Base-by-base conservation (phyloP, 371 early-diverging fungal genomes). In the Syncephalastrum racemosum region DNA sequence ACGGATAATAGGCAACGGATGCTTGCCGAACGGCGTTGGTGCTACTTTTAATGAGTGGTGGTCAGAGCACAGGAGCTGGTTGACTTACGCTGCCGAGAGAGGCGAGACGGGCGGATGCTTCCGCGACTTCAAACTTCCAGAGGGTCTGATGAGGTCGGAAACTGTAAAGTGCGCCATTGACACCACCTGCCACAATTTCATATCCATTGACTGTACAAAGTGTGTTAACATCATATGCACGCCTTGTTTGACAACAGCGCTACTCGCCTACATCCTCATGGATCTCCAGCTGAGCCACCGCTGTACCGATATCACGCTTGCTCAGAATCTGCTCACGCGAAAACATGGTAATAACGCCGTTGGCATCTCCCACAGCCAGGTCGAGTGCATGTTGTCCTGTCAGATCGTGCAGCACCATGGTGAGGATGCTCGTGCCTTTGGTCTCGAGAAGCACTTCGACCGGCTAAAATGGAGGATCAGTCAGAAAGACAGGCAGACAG, bases 331-430 rank as follows among this genome's bases (percentile, higher is more conserved):
- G 77, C 43, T 77, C 71, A n/a, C 68, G 63, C 15, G 73, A 71
- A 50, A 80, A 80, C 22, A 75, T 50, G 4, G 73, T 77, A 8
- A 80, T 67, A 0, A 75, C 60, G 13, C 80, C 80, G 47, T 77
- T 70, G 6, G 75, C 75, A 59, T 80, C 80, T 2, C 77, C 80
- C 3, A 77, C 80, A 8, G 73, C 71, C 47, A 80, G 59, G 57
- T 75, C 75, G 3, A 69, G 59, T 5, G 62, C 64, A 16, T 73
- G 64, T 60, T 68, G 66, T n/a, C 77, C 73, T 20, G 77, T 77
- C 52, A 77, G 55, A 57, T 80, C 77, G 40, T 73, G 67, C 7
- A 80, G 54, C 6, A 67, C 42, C 8, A 80, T 58, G 5, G 75
- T 53, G 51, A 75, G 73, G 39, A 80, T 70, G 22, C 75, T 62